Conservation (phyloP, 371 early-diverging fungal species). For the Mucor plumbeus region DNA sequence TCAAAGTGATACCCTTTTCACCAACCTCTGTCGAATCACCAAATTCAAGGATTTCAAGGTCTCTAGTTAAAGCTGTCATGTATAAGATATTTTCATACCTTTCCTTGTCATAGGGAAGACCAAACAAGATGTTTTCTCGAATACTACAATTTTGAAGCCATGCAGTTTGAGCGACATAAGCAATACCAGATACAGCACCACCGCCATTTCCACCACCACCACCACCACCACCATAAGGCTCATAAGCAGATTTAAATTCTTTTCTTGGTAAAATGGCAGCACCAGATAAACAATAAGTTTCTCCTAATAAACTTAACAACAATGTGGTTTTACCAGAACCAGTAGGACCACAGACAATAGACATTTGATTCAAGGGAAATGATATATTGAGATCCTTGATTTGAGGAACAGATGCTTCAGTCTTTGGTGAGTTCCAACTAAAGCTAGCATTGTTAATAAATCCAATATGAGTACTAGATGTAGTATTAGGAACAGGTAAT, state of each 20-base stretch:
- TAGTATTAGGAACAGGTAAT: conserved; percentile 5
- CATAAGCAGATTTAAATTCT: background rate
- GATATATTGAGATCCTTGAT: conserved; percentile 62
- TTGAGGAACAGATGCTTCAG: conserved; percentile 37
- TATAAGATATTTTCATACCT: conserved; percentile 69
- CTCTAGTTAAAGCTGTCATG: conserved; percentile 77
- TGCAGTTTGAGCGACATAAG: conserved; percentile 81
- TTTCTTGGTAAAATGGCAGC: conserved; percentile 52
- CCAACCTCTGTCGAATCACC: conserved; percentile 93
- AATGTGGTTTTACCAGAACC: conserved; percentile 85
- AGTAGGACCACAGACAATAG: conserved; percentile 78
- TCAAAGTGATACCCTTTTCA: conserved; percentile 85
- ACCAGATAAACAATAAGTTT: conserved; percentile 54
- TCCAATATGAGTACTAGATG: conserved; percentile 33
- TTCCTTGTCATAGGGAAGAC: conserved; percentile 66
- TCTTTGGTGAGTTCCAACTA: conserved; percentile 46
- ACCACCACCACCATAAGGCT: conserved; percentile 32
- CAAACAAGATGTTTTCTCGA: conserved; percentile 85
- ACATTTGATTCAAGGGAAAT: conserved; percentile 70
- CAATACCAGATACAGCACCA: conserved; percentile 60
- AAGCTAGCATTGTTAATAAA: conserved; percentile 59
- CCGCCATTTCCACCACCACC: conserved; percentile 50
- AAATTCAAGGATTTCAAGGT: conserved; percentile 78
- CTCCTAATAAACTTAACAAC: conserved; percentile 69
- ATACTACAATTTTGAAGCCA: conserved; percentile 86